Conservation (phyloP, 352 stramenopile species). For the Globisporangium spiculum region DNA sequence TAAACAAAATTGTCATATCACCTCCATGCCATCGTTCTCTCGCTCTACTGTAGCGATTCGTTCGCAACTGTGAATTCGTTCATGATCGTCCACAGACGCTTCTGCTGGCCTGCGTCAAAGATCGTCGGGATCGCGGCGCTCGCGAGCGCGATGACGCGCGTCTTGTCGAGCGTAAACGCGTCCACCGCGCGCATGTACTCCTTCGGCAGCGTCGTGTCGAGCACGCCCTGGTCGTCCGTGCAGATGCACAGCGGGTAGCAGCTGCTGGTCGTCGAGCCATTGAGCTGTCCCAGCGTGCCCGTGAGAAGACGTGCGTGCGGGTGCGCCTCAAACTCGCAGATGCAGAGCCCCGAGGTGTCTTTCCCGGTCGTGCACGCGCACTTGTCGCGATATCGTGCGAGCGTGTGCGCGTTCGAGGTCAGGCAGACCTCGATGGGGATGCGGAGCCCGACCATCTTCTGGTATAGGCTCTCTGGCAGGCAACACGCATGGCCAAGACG, state of each 20-base stretch:
- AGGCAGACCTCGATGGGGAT: slow-evolving; percentile 94
- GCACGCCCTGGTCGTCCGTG: slow-evolving; percentile 92
- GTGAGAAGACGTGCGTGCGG: slow-evolving; percentile 66
- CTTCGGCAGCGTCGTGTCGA: slow-evolving; percentile 85
- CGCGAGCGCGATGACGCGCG: slow-evolving; percentile 41
- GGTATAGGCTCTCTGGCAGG: slow-evolving; percentile 67
- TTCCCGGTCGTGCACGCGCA: slow-evolving; percentile 33
- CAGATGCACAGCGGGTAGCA: slow-evolving; percentile 87
- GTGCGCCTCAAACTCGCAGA: slow-evolving; percentile 76
- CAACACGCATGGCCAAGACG: slow-evolving; percentile 91
- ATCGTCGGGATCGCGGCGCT: slow-evolving; percentile 46
- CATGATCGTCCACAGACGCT: slow-evolving; percentile 28
- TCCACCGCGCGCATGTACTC: slow-evolving; percentile 84
- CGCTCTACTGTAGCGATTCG: not conserved
- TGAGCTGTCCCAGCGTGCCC: slow-evolving; percentile 17
- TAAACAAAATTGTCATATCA: not conserved
- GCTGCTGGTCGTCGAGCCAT: not conserved
- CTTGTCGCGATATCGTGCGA: slow-evolving; percentile 67
- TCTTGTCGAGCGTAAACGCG: slow-evolving; percentile 67
- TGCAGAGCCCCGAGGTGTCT: slow-evolving; percentile 47
- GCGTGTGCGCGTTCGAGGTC: slow-evolving; percentile 93
- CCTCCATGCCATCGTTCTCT: not conserved
- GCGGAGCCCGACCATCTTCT: slow-evolving; percentile 52
- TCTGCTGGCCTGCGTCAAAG: slow-evolving; percentile 47
- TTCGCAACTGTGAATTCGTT: slow-evolving; percentile 10